phyloP scores from a whole-genome alignment of 345 rosid genomes.

The Melaleuca alternifolia region DNA sequence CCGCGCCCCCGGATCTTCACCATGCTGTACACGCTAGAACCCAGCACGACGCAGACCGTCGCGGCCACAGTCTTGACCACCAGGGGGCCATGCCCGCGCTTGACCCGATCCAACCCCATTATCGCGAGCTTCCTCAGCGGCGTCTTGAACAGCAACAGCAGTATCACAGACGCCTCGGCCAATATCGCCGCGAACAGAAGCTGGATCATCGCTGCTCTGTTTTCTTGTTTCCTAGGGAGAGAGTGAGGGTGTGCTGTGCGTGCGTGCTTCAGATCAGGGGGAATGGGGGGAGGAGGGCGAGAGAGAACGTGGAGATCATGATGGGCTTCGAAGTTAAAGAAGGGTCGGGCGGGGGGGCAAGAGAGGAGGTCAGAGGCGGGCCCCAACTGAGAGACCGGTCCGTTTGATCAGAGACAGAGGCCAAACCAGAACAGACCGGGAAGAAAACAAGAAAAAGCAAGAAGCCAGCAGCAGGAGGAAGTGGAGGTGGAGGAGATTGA shows the following conservation, averaged over 20 bases:
- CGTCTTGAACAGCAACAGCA: constrained; percentile 55
- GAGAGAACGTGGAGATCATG: neutral
- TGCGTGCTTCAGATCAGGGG: neutral
- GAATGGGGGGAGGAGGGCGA: neutral
- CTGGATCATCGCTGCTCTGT: constrained; percentile 40
- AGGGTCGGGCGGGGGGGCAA: neutral
- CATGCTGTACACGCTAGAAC: constrained; percentile 52
- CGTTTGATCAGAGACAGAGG: neutral
- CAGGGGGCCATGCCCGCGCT: constrained; percentile 91
- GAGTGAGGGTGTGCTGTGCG: neutral
- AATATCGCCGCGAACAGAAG: constrained; percentile 50
- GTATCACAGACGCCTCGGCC: constrained; percentile 47
- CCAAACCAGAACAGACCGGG: neutral
- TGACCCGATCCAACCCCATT: constrained; percentile 53
- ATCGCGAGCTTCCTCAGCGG: constrained; percentile 78
- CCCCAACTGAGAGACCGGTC: neutral
- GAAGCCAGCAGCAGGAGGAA: neutral
- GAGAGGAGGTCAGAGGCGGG: neutral
- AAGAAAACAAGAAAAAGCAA: neutral
- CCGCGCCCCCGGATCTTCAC: constrained; percentile 54
- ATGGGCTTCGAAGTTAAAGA: neutral
- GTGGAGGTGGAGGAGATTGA: neutral
- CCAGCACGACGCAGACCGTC: constrained; percentile 43
- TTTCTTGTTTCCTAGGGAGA: neutral
- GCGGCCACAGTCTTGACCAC: constrained; percentile 69